Evolutionary conservation across 768 basidiomycete species (phyloP).

Genomic region (Epithele typhae): DNA sequence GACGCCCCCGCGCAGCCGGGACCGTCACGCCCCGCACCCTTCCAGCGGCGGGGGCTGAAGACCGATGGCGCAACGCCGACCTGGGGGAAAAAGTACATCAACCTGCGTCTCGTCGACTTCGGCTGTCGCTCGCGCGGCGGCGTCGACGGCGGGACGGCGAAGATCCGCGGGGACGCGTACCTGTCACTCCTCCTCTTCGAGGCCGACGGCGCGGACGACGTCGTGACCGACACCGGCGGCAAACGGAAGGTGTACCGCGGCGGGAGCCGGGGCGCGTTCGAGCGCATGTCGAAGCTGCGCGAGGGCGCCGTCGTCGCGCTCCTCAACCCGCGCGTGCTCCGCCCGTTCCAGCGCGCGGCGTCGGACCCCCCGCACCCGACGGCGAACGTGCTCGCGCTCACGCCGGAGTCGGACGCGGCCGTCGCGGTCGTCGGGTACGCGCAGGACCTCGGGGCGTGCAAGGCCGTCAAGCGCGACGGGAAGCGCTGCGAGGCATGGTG

Average conservation of each 20-base stretch:
- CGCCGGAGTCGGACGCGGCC: slow-evolving; percentile 75
- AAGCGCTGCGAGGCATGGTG: slow-evolving; percentile 84
- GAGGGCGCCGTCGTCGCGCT: slow-evolving; percentile 91
- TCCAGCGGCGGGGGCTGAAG: slow-evolving; percentile 30
- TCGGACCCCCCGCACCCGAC: slow-evolving; percentile 72
- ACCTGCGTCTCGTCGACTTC: slow-evolving; percentile 80
- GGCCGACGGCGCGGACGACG: slow-evolving; percentile 63
- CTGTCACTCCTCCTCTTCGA: slow-evolving; percentile 87
- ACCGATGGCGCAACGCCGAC: slow-evolving; percentile 36
- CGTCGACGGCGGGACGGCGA: slow-evolving; percentile 48
- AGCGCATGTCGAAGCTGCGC: slow-evolving; percentile 76
- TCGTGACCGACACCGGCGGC: slow-evolving; percentile 47
- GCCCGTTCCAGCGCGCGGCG: slow-evolving; percentile 61
- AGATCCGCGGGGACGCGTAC: slow-evolving; percentile 77
- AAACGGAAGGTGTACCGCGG: slow-evolving; percentile 74
- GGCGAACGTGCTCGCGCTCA: slow-evolving; percentile 80
- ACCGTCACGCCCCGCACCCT: slow-evolving; percentile 7
- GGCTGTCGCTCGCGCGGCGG: slow-evolving; percentile 54
- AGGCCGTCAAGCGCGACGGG: slow-evolving; percentile 72
- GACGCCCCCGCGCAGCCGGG: slow-evolving; percentile 11
- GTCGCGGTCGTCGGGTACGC: slow-evolving; percentile 86
- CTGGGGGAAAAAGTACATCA: slow-evolving; percentile 77
- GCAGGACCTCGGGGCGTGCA: slow-evolving; percentile 83
- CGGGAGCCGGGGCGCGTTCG: slow-evolving; percentile 91
- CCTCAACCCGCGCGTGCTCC: slow-evolving; percentile 81